Conservation (phyloP, 441 rosid genomes). For the Euphorbia schlechtendalii region DNA sequence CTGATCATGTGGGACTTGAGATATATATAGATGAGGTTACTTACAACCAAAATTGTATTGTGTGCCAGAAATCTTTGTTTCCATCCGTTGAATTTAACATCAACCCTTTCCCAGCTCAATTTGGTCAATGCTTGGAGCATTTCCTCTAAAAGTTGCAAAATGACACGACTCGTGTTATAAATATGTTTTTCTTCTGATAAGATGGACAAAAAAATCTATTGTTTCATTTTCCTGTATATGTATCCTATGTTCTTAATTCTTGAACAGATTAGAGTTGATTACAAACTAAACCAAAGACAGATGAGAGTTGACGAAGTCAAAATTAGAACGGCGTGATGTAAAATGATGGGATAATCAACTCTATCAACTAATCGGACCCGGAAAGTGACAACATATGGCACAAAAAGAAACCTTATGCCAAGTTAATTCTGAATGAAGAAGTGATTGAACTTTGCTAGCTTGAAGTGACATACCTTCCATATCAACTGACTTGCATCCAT, state of each 20-base stretch:
- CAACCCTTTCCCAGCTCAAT: slow-evolving; percentile 71
- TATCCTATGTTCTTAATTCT: background rate
- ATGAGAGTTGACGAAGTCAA: background rate
- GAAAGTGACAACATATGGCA: background rate
- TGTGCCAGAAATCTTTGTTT: slow-evolving; percentile 64
- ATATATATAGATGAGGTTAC: slow-evolving; percentile 9
- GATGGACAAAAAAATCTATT: background rate
- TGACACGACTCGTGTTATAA: background rate
- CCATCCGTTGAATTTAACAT: slow-evolving; percentile 72
- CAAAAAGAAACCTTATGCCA: slow-evolving; percentile 12
- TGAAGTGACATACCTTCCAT: slow-evolving; percentile 58
- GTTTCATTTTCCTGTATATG: background rate
- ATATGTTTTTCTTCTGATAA: slow-evolving; percentile 1
- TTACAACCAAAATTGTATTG: slow-evolving; percentile 63
- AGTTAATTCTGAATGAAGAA: too few species aligned
- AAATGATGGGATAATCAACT: too few species aligned
- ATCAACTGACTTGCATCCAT: slow-evolving; percentile 28
- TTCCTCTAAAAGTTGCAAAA: slow-evolving; percentile 42
- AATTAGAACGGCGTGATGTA: background rate
- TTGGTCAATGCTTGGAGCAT: slow-evolving; percentile 60
- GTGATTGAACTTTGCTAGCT: too few species aligned
- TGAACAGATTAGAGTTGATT: too few species aligned
- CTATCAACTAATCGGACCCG: too few species aligned
- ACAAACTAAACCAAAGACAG: background rate
- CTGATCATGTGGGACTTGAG: too few species aligned